Evolutionary conservation across 208 protist genomes (phyloP).

Genomic region (Wallacemonas rigidus): DNA sequence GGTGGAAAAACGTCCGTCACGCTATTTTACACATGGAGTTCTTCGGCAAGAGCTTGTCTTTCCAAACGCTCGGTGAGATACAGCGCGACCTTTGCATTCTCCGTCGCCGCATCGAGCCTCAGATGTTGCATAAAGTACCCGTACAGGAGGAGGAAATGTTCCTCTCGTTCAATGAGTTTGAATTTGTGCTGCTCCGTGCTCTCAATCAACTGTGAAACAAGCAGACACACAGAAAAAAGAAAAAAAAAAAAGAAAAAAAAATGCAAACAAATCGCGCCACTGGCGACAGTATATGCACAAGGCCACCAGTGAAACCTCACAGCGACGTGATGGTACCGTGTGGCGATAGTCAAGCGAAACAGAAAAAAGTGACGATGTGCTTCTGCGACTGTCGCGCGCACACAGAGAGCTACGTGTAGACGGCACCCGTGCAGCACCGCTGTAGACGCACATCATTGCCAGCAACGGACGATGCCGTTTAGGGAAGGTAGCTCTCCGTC

Average conservation of each 20-base stretch:
- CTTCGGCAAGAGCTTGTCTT: constrained; percentile 49
- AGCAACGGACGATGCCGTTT: too few relatives aligned
- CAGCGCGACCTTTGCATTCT: constrained; percentile 65
- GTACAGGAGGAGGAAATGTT: constrained; percentile 74
- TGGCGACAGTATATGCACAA: too few relatives aligned
- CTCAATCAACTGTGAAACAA: constrained; percentile 44
- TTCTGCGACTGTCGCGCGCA: neutral
- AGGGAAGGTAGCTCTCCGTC: too few relatives aligned
- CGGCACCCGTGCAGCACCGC: too few relatives aligned
- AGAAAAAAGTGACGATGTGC: neutral
- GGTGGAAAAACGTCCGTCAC: constrained; percentile 73
- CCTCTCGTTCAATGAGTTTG: constrained; percentile 64
- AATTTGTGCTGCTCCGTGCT: constrained; percentile 62
- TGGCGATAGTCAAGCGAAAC: neutral
- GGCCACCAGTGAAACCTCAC: too few relatives aligned
- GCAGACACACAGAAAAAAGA: neutral
- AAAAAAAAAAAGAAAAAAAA: constrained; percentile 5
- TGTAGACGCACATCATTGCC: too few relatives aligned
- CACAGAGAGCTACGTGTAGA: too few relatives aligned
- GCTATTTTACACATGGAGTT: constrained; percentile 53
- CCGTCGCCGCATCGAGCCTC: constrained; percentile 44
- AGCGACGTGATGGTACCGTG: too few relatives aligned
- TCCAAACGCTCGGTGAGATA: constrained; percentile 54
- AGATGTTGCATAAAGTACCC: constrained; percentile 56
- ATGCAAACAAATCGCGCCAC: neutral